Base-by-base conservation (phyloP, 805 yeast species). In the Grigorovia yakushimaensis region DNA sequence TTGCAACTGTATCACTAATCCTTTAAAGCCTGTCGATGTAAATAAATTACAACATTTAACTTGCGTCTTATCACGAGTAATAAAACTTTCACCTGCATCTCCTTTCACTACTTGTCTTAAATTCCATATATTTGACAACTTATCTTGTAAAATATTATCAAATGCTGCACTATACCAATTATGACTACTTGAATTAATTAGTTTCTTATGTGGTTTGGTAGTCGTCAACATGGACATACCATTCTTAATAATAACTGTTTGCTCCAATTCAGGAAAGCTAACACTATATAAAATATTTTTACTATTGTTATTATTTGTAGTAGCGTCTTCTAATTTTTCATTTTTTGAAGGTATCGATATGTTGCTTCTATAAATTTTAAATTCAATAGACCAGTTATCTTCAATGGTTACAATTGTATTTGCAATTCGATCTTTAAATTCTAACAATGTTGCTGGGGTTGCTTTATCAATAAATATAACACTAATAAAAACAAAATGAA, bases 21-120 rank as follows among this genome's bases (percentile, higher is more conserved):
- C 68, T 37, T 60, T 61, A 43, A 64, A 64, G 2, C 68, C 66
- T 11, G 65, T 58, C 15, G 59, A 55, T 4, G 64, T 57, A 44
- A 64, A 64, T 11, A 62, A 50, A 44, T 64, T 64, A 17, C 60
- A 54, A 9, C 59, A 59, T 44, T 65, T 47, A 1, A 64, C 54
- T 13, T 51, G 39, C 4, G 58, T 22, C 33, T 30, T 39, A 22
- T 40, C 47, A 9, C 54, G 52, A 1, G 62, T 56, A 39, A 47
- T 48, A 35, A 60, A 58, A 1, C 64, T 55, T 42, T 61, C 65
- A 8, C 68, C 68, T 6, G 58, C 60, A 39, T 62, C 66, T 19
- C 68, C 68, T 45, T 55, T 58, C 7, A 64, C 54, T 18, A 54
- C 48, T 47, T 62, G 66, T 41, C 67, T 50, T 41, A 56, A 64